A percentile compares a stretch with the other conserved stretches of the same genome.
These are phyloP conservation scores for Daphne laureola DNA, from an alignment of 441 rosid species.

Conservation along the genomic window DNA sequence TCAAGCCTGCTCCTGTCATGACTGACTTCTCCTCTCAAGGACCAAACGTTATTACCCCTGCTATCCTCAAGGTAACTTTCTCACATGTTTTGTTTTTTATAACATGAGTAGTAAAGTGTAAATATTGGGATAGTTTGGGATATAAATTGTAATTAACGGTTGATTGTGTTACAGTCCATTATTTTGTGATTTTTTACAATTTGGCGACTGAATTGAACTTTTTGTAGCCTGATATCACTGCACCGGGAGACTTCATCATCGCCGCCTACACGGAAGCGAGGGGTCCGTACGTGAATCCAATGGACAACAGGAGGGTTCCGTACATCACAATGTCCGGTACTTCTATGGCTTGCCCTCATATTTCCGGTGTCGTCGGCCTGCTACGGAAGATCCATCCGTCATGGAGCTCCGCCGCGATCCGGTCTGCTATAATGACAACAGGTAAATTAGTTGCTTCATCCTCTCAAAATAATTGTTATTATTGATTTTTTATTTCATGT, in stretches of 20 bases:
- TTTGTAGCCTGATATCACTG: constrained; percentile 54
- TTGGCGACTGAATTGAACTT: not conserved
- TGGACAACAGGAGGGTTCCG: constrained; percentile 27
- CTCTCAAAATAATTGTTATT: not conserved
- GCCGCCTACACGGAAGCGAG: constrained; percentile 31
- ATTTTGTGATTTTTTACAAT: not conserved
- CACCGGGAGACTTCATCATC: constrained; percentile 50
- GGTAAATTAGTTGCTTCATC: constrained; percentile 16
- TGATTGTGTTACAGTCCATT: not conserved
- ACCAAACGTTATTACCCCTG: constrained; percentile 39
- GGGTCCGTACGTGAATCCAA: constrained; percentile 16
- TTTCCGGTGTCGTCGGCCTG: constrained; percentile 51
- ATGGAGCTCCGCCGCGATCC: constrained; percentile 57
- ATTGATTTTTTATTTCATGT: too few species aligned
- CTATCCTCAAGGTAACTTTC: constrained; percentile 40
- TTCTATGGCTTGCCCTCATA: constrained; percentile 67
- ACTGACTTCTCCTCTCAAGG: constrained; percentile 54
- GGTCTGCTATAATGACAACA: constrained; percentile 60
- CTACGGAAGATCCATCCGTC: constrained; percentile 37
- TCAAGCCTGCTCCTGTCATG: constrained; percentile 46
- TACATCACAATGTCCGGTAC: constrained; percentile 37
- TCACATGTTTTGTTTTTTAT: not conserved
- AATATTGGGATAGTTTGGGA: too few species aligned
- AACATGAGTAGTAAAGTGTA: too few species aligned
- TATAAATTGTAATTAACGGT: too few species aligned